Evolutionary conservation across 75 land plant species (phyloP).

Genomic region (Selaginella tamariscina): DNA sequence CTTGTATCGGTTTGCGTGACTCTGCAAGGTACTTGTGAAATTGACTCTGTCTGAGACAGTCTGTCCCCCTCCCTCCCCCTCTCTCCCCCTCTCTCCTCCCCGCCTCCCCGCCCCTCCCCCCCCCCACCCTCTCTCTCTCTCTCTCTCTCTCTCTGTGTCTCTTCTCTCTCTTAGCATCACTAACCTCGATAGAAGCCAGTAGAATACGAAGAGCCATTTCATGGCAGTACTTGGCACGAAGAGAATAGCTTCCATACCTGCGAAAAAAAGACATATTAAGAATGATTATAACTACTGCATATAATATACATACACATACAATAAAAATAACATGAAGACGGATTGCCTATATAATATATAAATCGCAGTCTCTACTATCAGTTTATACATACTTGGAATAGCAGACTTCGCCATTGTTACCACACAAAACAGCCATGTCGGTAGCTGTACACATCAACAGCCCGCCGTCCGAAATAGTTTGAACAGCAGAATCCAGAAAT

Average conservation of each 20-base stretch:
- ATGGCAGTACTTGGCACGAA: constrained; percentile 7
- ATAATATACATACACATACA: not conserved
- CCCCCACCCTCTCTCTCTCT: too few relatives aligned
- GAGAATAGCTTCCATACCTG: constrained; percentile 7
- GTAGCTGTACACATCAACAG: constrained; percentile 4
- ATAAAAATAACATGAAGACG: not conserved
- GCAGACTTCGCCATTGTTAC: constrained; percentile 12
- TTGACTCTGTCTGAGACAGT: not conserved
- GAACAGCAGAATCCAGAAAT: constrained; percentile 10
- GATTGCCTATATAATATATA: too few relatives aligned
- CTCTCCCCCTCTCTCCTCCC: too few relatives aligned
- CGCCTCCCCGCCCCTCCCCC: too few relatives aligned
- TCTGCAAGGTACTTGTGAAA: not conserved
- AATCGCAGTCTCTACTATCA: too few relatives aligned
- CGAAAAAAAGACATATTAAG: not conserved
- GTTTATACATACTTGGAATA: constrained; percentile 14
- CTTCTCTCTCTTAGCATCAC: too few relatives aligned
- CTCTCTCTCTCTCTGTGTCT: too few relatives aligned
- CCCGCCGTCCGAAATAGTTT: not conserved
- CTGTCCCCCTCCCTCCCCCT: too few relatives aligned
- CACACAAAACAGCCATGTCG: constrained; percentile 11
- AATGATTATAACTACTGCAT: too few relatives aligned
- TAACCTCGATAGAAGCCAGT: constrained; percentile 1
- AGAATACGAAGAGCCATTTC: constrained; percentile 5
- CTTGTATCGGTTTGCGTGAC: not conserved